Base-by-base conservation (phyloP, 768 basidiomycete genomes). In the Mycena leptocephala region DNA sequence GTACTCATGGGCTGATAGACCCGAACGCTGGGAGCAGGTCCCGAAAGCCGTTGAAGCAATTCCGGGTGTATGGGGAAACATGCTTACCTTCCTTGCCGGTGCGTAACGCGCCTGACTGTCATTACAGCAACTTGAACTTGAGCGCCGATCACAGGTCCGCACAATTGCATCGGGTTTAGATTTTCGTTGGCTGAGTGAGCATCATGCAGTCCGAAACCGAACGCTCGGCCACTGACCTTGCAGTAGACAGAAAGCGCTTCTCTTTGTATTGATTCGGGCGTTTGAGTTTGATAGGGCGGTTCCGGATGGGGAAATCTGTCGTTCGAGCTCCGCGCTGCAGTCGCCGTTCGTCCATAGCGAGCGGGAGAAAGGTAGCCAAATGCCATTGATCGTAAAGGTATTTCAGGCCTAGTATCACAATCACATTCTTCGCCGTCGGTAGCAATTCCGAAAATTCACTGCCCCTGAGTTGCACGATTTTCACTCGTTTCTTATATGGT, bases 1-100 rank as follows among this genome's bases (percentile, higher is more conserved):
- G 41, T 35, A 37, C 11, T 30, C 5, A 30, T 51, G 22, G 9
- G 13, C 24, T 2, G 20, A 26, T 75, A 90, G 88, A 63, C 89
- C 89, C 0, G 89, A 90, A 67, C 84, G 90, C 0, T 90, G 90
- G 90, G 72, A 76, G 3, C 85, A 89, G 65, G 80, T 79, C 11
- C 87, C 87, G 0, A 84, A 83, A 3, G 76, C 78, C 1, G 81
- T 75, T 3, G 72, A 80, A 0, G 69, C 72, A 2, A 75, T 90
- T 20, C 90, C 89, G 4, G 85, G 87, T 10, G 83, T 89, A 2
- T 87, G 84, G 83, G 80, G 84, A 1, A 81, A 88, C 74, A 46
- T 86, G n/a, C 61, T 89, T 51, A 83, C 86, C 9, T 71, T 71
- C 26, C n/a, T 63, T 2, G 61, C 32, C 3, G 70, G 67, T 69